Evolutionary conservation across 139 green algal genomes (phyloP), one percentile per base, ranked within the genome.

Genomic region (Micractinium sp.): DNA sequence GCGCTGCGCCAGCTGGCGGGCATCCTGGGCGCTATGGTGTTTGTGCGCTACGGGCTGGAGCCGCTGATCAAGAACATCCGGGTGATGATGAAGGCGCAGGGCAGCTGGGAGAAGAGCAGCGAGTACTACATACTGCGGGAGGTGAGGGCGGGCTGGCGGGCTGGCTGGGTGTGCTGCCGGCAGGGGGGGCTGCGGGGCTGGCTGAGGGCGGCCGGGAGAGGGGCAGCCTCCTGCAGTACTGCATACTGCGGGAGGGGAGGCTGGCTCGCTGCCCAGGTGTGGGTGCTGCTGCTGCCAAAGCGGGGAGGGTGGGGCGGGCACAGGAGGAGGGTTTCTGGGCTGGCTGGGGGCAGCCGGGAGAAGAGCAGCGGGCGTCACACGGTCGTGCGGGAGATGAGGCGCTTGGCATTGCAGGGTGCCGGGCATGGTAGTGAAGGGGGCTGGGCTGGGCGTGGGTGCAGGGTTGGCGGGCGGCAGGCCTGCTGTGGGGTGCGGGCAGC

Each of bases 71-170:
- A 94, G 87, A 77, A 82, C 73, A 69, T 94, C 80, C 85, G 91
- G 1, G 47, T 53, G 29, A 61, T 92, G 23, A 94, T 93, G 38
- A 83, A 77, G 22, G 89, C 91, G 4, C 89, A 88, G 79, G 91
- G 90, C 60, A 74, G 89, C 31, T 95, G 91, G 91, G 93, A 94
- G 83, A 93, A 94, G 88, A 94, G 90, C 13, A 89, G 83, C 38
- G 94, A 95, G 90, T 95, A 94, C 53, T 96, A 96, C 85, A 93
- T 97, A 67, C 80, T 96, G 87, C 88, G 92, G 15, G 95, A 97
- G 93, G 94, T 96, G 47, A 23, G 90, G 31, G 15, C 33, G 22
- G n/a, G 71, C 18, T 63, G 36, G 14, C 7, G 33, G 12, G n/a
- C n/a, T 38, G 61, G 41, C 41, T 87, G 63, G 71, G 47, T 75